phyloP scores from a whole-genome alignment of 2,329 filamentous ascomycete species.

The Apiospora koreana region DNA sequence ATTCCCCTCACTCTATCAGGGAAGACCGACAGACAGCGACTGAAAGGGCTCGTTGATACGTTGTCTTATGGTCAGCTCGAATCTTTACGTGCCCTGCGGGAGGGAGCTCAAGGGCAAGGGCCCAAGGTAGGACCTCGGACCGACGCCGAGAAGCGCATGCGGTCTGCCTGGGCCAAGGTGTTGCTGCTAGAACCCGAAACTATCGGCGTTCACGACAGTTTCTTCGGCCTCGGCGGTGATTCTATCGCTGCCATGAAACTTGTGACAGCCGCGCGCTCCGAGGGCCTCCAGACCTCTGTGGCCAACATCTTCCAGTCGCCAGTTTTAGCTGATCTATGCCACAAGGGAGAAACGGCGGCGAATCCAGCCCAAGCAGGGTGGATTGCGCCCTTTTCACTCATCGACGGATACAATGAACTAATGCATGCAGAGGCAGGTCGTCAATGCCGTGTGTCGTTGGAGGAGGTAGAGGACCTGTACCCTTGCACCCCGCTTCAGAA shows the following conservation, averaged over 20 bases:
- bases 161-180: no score
- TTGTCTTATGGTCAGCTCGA: no score
- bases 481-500: background rate
- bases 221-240: background rate
- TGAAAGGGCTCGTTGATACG: no score
- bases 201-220: background rate
- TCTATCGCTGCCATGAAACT: background rate
- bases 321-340: background rate
- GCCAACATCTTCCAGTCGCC: conserved; percentile 27
- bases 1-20: conserved; percentile 16
- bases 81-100: no score
- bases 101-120: background rate
- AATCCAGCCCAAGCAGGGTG: background rate
- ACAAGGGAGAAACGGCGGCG: background rate
- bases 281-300: conserved; percentile 42
- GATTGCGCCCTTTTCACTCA: background rate
- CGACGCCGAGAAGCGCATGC: background rate
- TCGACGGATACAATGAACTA: background rate
- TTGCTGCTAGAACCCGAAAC: background rate
- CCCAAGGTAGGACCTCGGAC: background rate
- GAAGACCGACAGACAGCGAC: conserved; percentile 18
- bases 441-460: background rate
- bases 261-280: conserved; percentile 24
- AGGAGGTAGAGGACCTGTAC: background rate
- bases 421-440: background rate